A percentile compares a stretch with the other conserved stretches of the same genome.
Evolutionary conservation across 1,284 basidiomycete species (phyloP).

Genomic region (Pseudozyma hubeiensis): DNA sequence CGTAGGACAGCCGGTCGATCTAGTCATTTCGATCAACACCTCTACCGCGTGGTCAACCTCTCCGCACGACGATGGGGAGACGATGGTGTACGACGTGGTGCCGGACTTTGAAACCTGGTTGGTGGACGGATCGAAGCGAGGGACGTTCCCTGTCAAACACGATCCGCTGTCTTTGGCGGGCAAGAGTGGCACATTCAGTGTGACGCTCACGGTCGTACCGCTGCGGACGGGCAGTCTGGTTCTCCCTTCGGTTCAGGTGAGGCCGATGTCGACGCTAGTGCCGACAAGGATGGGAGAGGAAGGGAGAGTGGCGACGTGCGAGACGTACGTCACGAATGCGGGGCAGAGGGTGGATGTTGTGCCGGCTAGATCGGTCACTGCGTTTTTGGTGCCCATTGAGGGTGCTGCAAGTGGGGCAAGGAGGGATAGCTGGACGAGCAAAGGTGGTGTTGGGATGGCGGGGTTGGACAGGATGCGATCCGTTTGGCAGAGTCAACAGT

Average conservation of each 20-base stretch:
- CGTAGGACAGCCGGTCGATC: constrained; percentile 42
- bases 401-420: neutral
- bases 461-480: constrained; percentile 3
- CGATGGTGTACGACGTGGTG: constrained; percentile 57
- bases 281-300: neutral
- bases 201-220: constrained; percentile 49
- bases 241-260: constrained; percentile 6
- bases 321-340: constrained; percentile 51
- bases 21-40: constrained; percentile 30
- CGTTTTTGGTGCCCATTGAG: constrained; percentile 30
- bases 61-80: neutral
- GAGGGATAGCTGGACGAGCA: constrained; percentile 16
- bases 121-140: constrained; percentile 54
- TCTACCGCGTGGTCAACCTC: constrained; percentile 25
- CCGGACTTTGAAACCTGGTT: constrained; percentile 61
- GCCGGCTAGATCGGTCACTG: constrained; percentile 16
- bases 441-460: neutral
- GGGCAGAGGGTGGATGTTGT: constrained; percentile 40
- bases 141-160: constrained; percentile 17
- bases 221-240: constrained; percentile 40
- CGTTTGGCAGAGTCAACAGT: constrained; percentile 7
- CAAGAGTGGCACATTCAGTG: neutral
- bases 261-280: constrained; percentile 1
- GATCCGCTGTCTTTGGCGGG: neutral
- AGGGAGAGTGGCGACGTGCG: constrained; percentile 28